These are phyloP conservation scores for Balakata baccata DNA, from an alignment of 345 rosid genomes.

Conservation along the genomic window DNA sequence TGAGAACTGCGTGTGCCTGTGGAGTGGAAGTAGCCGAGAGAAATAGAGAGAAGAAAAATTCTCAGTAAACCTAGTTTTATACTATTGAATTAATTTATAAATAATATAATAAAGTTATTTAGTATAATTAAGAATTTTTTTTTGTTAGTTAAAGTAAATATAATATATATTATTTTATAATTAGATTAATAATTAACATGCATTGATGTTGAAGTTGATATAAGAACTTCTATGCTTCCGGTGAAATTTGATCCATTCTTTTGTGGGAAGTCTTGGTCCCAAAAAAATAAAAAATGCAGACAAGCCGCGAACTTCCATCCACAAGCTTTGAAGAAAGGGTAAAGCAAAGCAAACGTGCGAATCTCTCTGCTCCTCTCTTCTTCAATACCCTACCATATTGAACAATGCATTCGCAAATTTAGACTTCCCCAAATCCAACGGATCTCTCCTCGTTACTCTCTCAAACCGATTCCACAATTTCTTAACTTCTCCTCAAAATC, in stretches of 20 bases:
- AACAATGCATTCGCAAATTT: conserved; percentile 2
- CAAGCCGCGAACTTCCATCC: neutral
- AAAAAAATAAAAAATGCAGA: conserved; percentile 1
- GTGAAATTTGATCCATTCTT: neutral
- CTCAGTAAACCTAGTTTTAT: too few relatives aligned
- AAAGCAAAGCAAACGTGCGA: conserved; percentile 1
- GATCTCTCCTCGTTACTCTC: conserved; percentile 21
- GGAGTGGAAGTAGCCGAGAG: too few relatives aligned
- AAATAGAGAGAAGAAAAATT: too few relatives aligned
- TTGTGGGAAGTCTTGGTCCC: neutral
- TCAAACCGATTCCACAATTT: neutral
- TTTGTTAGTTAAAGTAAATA: too few relatives aligned
- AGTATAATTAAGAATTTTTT: too few relatives aligned
- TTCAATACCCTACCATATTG: neutral
- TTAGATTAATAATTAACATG: too few relatives aligned
- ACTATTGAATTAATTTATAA: too few relatives aligned
- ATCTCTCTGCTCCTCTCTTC: neutral
- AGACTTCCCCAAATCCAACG: conserved; percentile 19
- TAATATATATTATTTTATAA: too few relatives aligned
- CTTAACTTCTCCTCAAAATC: conserved; percentile 1
- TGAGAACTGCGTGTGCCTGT: too few relatives aligned
- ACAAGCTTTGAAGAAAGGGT: neutral
- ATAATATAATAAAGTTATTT: too few relatives aligned
- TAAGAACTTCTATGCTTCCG: too few relatives aligned
- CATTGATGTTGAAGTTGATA: too few relatives aligned